Evolutionary conservation across 371 early-diverging fungal species (phyloP).

Genomic region (Mucor sp.): DNA sequence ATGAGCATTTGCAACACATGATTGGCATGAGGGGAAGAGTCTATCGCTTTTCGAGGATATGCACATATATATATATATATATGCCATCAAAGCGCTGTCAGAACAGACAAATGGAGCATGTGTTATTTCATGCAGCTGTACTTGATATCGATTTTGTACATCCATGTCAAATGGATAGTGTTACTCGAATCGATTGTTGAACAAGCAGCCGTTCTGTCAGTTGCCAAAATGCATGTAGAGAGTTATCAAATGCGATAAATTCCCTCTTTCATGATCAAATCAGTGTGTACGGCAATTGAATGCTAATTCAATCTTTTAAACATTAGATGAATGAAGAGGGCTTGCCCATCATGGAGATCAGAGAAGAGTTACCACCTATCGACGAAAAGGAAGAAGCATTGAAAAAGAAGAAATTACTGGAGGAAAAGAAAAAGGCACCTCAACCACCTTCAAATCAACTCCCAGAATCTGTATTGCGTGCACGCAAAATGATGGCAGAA

Average conservation of each 20-base stretch:
- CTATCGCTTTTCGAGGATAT: background rate
- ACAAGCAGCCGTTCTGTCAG: no score
- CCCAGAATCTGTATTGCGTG: slow-evolving; percentile 32
- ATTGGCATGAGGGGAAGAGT: background rate
- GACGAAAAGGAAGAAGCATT: slow-evolving; percentile 30
- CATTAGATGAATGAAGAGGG: slow-evolving; percentile 84
- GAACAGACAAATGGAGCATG: background rate
- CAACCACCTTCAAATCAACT: slow-evolving; percentile 5
- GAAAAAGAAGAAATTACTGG: slow-evolving; percentile 6
- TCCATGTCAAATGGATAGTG: background rate
- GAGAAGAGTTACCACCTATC: slow-evolving; percentile 61
- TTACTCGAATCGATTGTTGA: background rate
- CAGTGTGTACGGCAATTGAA: background rate
- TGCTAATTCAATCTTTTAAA: background rate
- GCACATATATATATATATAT: no score
- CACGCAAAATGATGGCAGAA: slow-evolving; percentile 28
- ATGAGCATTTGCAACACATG: no score
- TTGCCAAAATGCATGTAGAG: no score
- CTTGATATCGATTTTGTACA: background rate
- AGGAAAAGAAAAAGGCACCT: background rate
- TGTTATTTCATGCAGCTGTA: background rate
- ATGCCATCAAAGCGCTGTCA: background rate
- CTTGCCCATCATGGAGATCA: slow-evolving; percentile 84
- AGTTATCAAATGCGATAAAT: no score
- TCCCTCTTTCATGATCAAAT: background rate